phyloP scores from a whole-genome alignment of 257 asterid species.

The Solanum ahanhuiri region DNA sequence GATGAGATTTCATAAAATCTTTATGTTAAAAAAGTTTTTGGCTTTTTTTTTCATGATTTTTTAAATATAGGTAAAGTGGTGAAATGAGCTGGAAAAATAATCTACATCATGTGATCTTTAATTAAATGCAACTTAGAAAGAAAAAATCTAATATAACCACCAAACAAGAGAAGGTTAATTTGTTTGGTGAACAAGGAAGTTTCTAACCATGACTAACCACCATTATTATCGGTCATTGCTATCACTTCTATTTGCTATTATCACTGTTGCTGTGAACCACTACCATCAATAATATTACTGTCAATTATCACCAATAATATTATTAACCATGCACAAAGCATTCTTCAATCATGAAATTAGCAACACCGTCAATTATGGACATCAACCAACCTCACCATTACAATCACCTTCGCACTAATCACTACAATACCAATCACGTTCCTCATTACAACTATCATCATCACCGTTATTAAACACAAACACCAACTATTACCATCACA shows the following conservation, averaged over 20 bases:
- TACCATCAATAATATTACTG: too few relatives aligned
- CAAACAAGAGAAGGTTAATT: not conserved
- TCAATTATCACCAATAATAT: too few relatives aligned
- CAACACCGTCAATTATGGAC: too few relatives aligned
- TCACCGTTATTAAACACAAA: not conserved
- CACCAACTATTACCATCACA: not conserved
- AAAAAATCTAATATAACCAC: not conserved
- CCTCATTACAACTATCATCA: too few relatives aligned
- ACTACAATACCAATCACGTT: too few relatives aligned
- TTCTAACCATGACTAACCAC: too few relatives aligned
- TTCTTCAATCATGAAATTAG: not conserved
- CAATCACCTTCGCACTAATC: fast-evolving
- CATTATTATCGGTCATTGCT: too few relatives aligned
- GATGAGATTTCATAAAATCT: not conserved
- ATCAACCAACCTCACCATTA: not conserved
- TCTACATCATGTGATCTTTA: not conserved
- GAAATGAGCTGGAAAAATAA: not conserved
- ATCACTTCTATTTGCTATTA: too few relatives aligned
- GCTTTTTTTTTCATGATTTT: not conserved
- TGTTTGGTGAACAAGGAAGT: not conserved
- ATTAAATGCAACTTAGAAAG: not conserved
- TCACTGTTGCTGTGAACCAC: too few relatives aligned
- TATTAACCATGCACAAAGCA: not conserved
- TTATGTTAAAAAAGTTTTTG: not conserved
- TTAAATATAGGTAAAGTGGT: not conserved